Evolutionary conservation across 1,284 basidiomycete genomes (phyloP), one percentile per base, ranked within the genome.

Genomic region (Trichosporon coremiiforme): DNA sequence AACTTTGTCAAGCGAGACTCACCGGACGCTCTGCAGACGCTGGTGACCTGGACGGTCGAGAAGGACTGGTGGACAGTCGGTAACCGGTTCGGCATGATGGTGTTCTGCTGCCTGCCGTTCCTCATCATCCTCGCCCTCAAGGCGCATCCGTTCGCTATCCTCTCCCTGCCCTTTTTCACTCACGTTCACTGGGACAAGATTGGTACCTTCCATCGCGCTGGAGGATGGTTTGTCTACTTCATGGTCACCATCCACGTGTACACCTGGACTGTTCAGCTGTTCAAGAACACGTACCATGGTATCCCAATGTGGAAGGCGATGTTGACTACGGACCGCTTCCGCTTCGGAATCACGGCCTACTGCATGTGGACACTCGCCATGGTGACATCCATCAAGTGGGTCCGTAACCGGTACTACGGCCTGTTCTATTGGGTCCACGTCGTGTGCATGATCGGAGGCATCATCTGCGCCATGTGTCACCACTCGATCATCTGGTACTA

Each of bases 141-240:
- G 80, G 87, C 90, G 4, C 89, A 91, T 13, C 93, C 93, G 0
- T 91, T 93, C 76, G 92, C 91, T 62, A 77, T 94, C 62, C 88
- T 94, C 75, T 88, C 92, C 20, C 85, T 90, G 31, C 87, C 88
- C 0, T 88, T 88, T 73, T 85, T 90, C 71, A 87, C 89, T 22
- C 89, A 91, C 64, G 80, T 92, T 38, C 88, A 89, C 74, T 91
- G 91, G 76, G 93, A 95, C 85, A 91, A 92, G 76, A 87, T 93
- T 33, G 85, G 87, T 4, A 87, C 88, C 79, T 83, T 92, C 9
- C 92, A 93, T 83, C 87, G 88, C 57, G 91, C 89, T 86, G 85
- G 87, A 7, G 93, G 90, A 2, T 86, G 91, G 68, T 83, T 94
- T 45, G 86, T 94, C 35, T 95, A 90, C 89, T 80, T 89, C 65